phyloP scores from a whole-genome alignment of 2,329 filamentous ascomycete genomes.

The Didymella pomorum region DNA sequence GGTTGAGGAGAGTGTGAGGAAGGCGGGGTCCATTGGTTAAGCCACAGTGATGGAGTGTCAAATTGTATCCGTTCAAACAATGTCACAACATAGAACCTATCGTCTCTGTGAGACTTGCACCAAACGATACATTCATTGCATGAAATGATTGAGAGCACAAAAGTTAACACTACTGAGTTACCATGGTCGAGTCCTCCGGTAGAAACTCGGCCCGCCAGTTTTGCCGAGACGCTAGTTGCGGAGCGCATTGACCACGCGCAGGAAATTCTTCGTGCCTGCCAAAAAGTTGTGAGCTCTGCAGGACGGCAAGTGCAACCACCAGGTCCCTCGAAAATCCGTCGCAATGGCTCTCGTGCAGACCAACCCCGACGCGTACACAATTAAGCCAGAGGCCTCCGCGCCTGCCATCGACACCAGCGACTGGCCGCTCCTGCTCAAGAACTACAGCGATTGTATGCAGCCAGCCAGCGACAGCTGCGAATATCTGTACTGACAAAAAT shows the following conservation, averaged over 20 bases:
- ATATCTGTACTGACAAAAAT: slow-evolving; percentile 32
- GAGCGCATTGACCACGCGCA: neutral
- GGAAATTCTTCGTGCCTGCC: slow-evolving; percentile 21
- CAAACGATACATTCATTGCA: too few species aligned
- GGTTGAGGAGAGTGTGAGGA: too few species aligned
- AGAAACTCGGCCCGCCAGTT: slow-evolving; percentile 17
- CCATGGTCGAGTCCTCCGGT: too few species aligned
- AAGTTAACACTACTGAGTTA: too few species aligned
- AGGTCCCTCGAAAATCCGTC: slow-evolving; percentile 28
- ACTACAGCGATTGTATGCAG: slow-evolving; percentile 86
- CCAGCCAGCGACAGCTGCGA: slow-evolving; percentile 43
- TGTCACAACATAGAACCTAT: too few species aligned
- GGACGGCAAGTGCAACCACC: slow-evolving; percentile 40
- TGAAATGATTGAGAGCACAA: too few species aligned
- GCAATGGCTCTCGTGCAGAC: slow-evolving; percentile 50
- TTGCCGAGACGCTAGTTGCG: slow-evolving; percentile 7
- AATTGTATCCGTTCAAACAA: too few species aligned
- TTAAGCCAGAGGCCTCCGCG: slow-evolving; percentile 87
- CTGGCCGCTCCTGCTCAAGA: slow-evolving; percentile 94
- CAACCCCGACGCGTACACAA: slow-evolving; percentile 74
- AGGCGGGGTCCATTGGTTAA: too few species aligned
- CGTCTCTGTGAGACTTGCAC: too few species aligned
- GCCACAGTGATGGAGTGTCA: too few species aligned
- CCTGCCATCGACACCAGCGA: slow-evolving; percentile 83
- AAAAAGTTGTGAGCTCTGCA: slow-evolving; percentile 40